Conservation (phyloP, 2,329 filamentous ascomycete genomes). For the Alternaria sp. region DNA sequence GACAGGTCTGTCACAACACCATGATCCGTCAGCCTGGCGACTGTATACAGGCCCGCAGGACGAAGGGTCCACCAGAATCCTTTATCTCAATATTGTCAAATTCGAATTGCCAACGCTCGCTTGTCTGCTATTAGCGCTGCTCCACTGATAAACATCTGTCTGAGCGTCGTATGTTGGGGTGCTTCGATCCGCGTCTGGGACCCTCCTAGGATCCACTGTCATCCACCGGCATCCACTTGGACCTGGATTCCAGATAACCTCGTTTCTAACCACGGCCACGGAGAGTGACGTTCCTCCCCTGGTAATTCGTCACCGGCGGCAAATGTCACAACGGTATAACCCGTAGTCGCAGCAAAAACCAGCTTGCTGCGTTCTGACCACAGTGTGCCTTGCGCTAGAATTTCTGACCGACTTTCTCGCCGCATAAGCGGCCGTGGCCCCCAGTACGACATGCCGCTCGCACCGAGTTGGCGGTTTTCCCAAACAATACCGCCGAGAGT, state of each 20-base stretch:
- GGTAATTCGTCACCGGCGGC: conserved; percentile 1
- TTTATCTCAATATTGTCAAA: conserved; percentile 19
- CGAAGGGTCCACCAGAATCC: conserved; percentile 6
- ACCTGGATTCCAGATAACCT: conserved; percentile 5
- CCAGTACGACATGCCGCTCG: conserved; percentile 6
- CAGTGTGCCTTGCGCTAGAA: conserved; percentile 14
- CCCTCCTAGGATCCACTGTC: conserved; percentile 11
- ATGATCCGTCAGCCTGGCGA: conserved; percentile 12
- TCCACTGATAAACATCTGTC: conserved; percentile 30
- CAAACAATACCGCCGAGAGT: conserved; percentile 3
- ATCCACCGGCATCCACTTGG: conserved; percentile 11
- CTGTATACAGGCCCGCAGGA: conserved; percentile 1
- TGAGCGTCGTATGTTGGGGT: conserved; percentile 20
- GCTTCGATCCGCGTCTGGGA: conserved; percentile 19
- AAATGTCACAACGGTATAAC: background rate
- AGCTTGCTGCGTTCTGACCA: conserved; percentile 1
- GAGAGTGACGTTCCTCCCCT: conserved; percentile 5
- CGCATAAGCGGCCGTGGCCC: conserved; percentile 10
- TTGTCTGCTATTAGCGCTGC: conserved; percentile 15
- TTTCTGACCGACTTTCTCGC: conserved; percentile 5
- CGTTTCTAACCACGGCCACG: background rate
- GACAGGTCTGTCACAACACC: background rate
- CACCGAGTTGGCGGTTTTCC: conserved; percentile 11
- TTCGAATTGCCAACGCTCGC: conserved; percentile 13
- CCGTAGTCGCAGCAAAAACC: background rate